A percentile compares a stretch with the other conserved stretches of the same genome.
Conservation (phyloP, 1,284 basidiomycete genomes). For the Anthracocystis panici-leucophaei region DNA sequence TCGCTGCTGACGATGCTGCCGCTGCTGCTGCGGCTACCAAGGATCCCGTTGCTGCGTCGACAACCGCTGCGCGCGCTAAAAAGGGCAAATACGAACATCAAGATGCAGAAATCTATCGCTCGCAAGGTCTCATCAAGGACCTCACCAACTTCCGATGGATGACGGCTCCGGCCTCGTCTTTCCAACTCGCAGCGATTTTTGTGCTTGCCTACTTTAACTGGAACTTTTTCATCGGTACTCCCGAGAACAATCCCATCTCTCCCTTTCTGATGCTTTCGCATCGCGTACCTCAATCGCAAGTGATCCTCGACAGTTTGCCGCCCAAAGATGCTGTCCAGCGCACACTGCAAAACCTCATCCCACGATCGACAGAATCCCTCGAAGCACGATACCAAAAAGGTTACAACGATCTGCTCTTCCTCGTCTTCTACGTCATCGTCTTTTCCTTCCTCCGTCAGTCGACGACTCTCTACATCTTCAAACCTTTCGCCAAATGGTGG, state of each 20-base stretch:
- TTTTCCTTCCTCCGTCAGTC: constrained; percentile 90
- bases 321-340: constrained; percentile 28
- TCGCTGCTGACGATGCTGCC: constrained; percentile 26
- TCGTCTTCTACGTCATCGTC: constrained; percentile 88
- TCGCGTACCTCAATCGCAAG: constrained; percentile 72
- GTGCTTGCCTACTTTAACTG: constrained; percentile 81
- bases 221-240: constrained; percentile 72
- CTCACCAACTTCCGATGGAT: constrained; percentile 63
- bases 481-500: constrained; percentile 76
- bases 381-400: constrained; percentile 63
- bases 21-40: constrained; percentile 13
- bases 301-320: constrained; percentile 70
- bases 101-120: constrained; percentile 47
- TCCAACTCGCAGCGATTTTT: constrained; percentile 77
- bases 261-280: constrained; percentile 83
- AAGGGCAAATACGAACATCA: constrained; percentile 21
- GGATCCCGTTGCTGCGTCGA: constrained; percentile 33
- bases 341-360: constrained; percentile 33
- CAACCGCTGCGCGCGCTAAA: constrained; percentile 6
- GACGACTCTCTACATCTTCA: constrained; percentile 78
- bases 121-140: constrained; percentile 49
- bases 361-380: constrained; percentile 36
- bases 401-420: constrained; percentile 79
- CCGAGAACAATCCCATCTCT: constrained; percentile 80
- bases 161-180: constrained; percentile 57